Percentiles rank a stretch among this genome's conserved stretches.
Evolutionary conservation across 345 rosid species (phyloP).

Genomic region (Bretschneidera sinensis): DNA sequence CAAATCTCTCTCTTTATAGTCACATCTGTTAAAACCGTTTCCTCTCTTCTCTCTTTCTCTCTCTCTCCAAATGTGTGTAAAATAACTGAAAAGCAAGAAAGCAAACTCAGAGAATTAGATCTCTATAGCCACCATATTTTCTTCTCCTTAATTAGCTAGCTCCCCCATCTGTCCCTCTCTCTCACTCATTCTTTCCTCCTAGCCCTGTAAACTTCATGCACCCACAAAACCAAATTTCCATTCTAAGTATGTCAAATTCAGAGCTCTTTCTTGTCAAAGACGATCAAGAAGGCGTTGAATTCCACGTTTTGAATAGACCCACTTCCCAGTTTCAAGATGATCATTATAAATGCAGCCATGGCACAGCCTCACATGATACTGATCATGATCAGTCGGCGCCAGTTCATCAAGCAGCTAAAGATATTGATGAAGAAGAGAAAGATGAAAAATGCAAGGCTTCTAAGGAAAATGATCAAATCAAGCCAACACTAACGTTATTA

Average conservation of each 20-base stretch:
- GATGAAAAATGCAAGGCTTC: slow-evolving; percentile 2
- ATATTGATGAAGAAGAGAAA: background rate
- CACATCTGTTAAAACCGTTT: background rate
- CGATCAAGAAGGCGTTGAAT: slow-evolving; percentile 25
- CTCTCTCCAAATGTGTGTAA: slow-evolving; percentile 6
- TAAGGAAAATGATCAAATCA: background rate
- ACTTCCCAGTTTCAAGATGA: slow-evolving; percentile 7
- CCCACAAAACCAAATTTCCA: slow-evolving; percentile 5
- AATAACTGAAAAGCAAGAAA: background rate
- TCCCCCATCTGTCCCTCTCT: slow-evolving; percentile 1
- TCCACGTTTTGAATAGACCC: slow-evolving; percentile 24
- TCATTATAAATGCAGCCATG: background rate
- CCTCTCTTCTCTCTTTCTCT: slow-evolving; percentile 2
- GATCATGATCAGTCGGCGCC: background rate
- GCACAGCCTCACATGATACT: background rate
- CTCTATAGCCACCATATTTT: background rate
- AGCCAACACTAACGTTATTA: too few species aligned
- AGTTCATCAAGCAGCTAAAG: too few species aligned
- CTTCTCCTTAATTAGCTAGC: background rate
- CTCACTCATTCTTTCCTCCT: background rate
- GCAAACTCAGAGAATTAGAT: background rate
- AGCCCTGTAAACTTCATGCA: background rate
- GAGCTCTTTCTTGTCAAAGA: slow-evolving; percentile 27
- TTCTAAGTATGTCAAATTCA: slow-evolving; percentile 24
- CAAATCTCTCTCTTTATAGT: slow-evolving; percentile 8